A percentile compares a stretch with the other conserved stretches of the same genome.
phyloP scores from a whole-genome alignment of 1,139 yeast genomes.

The Kodamaea alishanica region DNA sequence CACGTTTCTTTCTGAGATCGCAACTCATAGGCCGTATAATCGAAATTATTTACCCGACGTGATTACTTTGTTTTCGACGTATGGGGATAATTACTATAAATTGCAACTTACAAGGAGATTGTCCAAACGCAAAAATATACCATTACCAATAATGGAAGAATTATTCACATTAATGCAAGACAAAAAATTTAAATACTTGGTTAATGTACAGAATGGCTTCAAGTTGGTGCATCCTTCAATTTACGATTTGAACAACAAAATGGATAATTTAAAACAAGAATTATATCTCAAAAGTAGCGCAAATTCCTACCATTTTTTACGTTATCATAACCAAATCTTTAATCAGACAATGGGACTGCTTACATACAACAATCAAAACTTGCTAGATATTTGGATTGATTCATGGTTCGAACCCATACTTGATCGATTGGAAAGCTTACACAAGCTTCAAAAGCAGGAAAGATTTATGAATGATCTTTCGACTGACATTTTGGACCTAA shows the following conservation, averaged over 20 bases:
- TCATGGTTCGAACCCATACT: conserved; percentile 11
- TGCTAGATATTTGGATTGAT: conserved; percentile 18
- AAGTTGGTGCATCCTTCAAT: conserved; percentile 11
- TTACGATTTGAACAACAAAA: conserved; percentile 3
- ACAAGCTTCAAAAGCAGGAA: background rate
- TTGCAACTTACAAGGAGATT: conserved; percentile 10
- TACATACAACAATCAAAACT: conserved; percentile 8
- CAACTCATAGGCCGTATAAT: background rate
- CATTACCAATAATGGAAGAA: background rate
- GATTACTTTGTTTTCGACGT: conserved; percentile 14
- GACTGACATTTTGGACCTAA: conserved; percentile 1
- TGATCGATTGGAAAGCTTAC: conserved; percentile 1
- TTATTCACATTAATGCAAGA: conserved; percentile 14
- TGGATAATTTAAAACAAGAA: conserved; percentile 8
- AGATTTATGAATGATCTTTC: background rate
- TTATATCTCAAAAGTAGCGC: conserved; percentile 6
- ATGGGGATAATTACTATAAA: conserved; percentile 18
- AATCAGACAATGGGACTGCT: conserved; percentile 23
- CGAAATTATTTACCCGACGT: conserved; percentile 11
- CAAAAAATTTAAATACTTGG: conserved; percentile 16
- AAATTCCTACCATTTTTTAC: conserved; percentile 16
- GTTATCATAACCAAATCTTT: conserved; percentile 18
- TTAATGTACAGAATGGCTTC: conserved; percentile 9
- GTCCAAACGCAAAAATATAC: background rate
- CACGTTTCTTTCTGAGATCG: conserved; percentile 10